Conservation (phyloP, 768 basidiomycete species). For the Hydnum rufescens region DNA sequence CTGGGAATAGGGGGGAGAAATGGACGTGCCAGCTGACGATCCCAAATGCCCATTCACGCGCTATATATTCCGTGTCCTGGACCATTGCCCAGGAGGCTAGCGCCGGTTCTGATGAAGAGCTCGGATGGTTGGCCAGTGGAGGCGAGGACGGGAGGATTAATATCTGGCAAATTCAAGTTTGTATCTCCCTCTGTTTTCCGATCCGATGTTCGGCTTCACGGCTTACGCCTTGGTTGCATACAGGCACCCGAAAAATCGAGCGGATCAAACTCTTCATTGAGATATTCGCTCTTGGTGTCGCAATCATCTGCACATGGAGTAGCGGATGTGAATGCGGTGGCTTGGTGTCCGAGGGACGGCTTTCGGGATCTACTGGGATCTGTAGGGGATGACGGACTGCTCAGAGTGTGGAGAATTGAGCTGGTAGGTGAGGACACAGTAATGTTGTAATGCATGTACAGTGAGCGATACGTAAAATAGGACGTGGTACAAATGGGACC, state of each 20-base stretch:
- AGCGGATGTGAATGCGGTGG: conserved; percentile 65
- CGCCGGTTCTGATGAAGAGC: conserved; percentile 14
- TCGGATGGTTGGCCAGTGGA: conserved; percentile 73
- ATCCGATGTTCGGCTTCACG: background rate
- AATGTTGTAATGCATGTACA: too few species aligned
- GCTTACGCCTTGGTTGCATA: conserved; percentile 11
- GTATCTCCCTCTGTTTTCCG: background rate
- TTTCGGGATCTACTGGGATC: conserved; percentile 53
- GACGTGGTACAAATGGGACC: too few species aligned
- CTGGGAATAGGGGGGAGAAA: conserved; percentile 22
- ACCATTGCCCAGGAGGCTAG: conserved; percentile 20
- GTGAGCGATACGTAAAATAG: too few species aligned
- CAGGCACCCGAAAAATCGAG: conserved; percentile 13
- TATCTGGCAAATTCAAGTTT: conserved; percentile 56
- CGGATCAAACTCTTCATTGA: conserved; percentile 15
- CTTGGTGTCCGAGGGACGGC: conserved; percentile 60
- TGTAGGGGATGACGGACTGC: conserved; percentile 67
- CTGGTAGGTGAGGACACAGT: too few species aligned
- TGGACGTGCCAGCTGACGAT: conserved; percentile 46
- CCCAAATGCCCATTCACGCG: conserved; percentile 40
- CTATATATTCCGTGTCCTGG: conserved; percentile 72
- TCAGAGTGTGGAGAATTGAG: conserved; percentile 52
- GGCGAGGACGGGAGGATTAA: conserved; percentile 74
- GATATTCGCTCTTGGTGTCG: conserved; percentile 35
- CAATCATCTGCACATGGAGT: conserved; percentile 73